These are phyloP conservation scores for Letharia lupina DNA, from an alignment of 495 filamentous ascomycete genomes.

Conservation along the genomic window DNA sequence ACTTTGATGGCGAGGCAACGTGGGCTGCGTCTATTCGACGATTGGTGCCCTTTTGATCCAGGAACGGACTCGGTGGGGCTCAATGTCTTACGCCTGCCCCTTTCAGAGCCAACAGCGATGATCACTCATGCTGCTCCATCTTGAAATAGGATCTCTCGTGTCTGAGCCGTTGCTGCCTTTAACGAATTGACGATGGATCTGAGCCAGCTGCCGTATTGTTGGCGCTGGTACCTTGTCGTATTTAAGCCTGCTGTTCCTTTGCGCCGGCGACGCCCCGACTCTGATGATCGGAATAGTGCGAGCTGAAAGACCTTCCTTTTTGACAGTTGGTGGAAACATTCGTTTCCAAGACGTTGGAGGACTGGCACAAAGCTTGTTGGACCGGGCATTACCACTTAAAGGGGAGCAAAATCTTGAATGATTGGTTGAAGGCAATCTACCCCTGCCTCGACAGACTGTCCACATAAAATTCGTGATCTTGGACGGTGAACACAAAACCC, in stretches of 20 bases:
- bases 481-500: no score
- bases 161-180: background rate
- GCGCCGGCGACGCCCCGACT: background rate
- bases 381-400: background rate
- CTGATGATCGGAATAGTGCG: background rate
- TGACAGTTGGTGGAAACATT: background rate
- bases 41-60: conserved; percentile 12
- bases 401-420: background rate
- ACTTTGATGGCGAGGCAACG: conserved; percentile 4
- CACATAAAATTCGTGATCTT: background rate
- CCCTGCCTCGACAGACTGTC: background rate
- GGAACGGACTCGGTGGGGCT: background rate
- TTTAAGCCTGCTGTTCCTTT: background rate
- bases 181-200: background rate
- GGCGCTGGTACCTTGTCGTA: background rate
- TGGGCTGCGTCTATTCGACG: conserved; percentile 8
- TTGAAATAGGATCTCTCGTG: background rate
- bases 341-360: background rate
- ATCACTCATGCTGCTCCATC: background rate
- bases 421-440: background rate
- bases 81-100: conserved; percentile 6
- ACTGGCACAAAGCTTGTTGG: background rate
- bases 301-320: background rate
- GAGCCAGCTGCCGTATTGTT: background rate
- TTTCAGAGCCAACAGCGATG: conserved; percentile 2